Percentiles rank a stretch among this genome's conserved stretches.
phyloP scores from a whole-genome alignment of 2,329 filamentous ascomycete species.

The Penicillium sp. region DNA sequence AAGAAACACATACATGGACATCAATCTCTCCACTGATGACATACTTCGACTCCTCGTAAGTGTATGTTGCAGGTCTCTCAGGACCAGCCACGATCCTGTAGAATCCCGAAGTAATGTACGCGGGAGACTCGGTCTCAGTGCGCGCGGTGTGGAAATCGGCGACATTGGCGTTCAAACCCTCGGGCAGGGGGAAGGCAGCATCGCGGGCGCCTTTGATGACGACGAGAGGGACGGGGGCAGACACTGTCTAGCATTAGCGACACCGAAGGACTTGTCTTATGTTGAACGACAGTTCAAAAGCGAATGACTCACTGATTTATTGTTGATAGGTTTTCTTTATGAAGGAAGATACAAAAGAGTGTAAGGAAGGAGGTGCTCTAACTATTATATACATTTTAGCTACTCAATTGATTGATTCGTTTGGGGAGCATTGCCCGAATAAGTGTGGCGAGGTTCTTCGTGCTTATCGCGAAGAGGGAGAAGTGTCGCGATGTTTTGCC shows the following conservation, averaged over 20 bases:
- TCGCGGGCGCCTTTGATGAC: constrained; percentile 27
- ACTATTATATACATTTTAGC: neutral
- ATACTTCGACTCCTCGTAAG: constrained; percentile 27
- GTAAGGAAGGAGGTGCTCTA: neutral
- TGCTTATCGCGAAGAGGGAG: constrained; percentile 10
- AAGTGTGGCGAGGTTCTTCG: neutral
- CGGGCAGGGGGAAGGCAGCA: constrained; percentile 24
- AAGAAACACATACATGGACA: constrained; percentile 17
- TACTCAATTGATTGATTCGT: neutral
- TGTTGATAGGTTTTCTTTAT: neutral
- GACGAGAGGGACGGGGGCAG: constrained; percentile 21
- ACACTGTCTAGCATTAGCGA: constrained; percentile 12
- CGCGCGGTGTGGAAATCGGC: constrained; percentile 27
- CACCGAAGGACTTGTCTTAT: neutral
- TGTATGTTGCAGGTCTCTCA: constrained; percentile 22
- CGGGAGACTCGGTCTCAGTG: constrained; percentile 23
- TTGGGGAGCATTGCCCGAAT: neutral
- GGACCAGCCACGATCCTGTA: constrained; percentile 27
- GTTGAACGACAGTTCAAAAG: too few species aligned
- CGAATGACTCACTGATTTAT: constrained; percentile 1
- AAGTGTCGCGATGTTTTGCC: neutral
- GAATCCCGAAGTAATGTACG: constrained; percentile 24
- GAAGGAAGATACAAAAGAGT: neutral
- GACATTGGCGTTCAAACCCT: constrained; percentile 24
- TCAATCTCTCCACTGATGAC: constrained; percentile 27